A percentile compares a stretch with the other conserved stretches of the same genome.
phyloP scores from a whole-genome alignment of 78 protist genomes.

The Dictyostelium brefeldianum region DNA sequence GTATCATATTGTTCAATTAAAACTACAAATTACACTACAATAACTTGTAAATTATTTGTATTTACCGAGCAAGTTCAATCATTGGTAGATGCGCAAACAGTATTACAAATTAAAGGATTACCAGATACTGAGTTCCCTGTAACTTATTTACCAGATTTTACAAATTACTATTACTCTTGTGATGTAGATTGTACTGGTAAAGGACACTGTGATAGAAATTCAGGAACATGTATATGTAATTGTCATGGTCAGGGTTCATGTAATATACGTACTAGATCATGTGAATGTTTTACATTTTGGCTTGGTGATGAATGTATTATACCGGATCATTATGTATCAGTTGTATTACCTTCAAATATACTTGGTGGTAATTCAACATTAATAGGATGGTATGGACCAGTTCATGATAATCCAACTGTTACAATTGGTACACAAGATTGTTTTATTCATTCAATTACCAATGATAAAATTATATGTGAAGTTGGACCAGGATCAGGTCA shows the following conservation, averaged over 20 bases:
- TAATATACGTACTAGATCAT: not conserved
- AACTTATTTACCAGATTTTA: conserved; percentile 8
- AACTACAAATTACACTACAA: not conserved
- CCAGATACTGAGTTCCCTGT: not conserved
- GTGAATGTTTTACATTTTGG: not conserved
- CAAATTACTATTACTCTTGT: not conserved
- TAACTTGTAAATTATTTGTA: not conserved
- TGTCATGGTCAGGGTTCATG: not conserved
- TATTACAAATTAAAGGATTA: not conserved
- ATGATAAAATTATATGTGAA: not conserved
- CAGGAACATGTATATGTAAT: not conserved
- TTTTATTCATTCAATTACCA: not conserved
- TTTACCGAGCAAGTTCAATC: not conserved
- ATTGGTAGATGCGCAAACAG: not conserved
- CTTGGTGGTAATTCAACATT: not conserved
- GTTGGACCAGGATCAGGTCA: not conserved
- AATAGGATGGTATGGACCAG: not conserved
- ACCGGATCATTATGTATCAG: not conserved
- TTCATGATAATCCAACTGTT: not conserved
- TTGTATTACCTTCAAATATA: not conserved
- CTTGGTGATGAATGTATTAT: not conserved
- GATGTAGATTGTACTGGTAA: not conserved
- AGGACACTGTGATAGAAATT: conserved; percentile 17
- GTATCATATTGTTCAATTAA: not conserved
- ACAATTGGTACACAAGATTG: not conserved